Evolutionary conservation across 495 filamentous ascomycete species (phyloP), one percentile per base, ranked within the genome.

Genomic region (Aspergillus coremiiformis): DNA sequence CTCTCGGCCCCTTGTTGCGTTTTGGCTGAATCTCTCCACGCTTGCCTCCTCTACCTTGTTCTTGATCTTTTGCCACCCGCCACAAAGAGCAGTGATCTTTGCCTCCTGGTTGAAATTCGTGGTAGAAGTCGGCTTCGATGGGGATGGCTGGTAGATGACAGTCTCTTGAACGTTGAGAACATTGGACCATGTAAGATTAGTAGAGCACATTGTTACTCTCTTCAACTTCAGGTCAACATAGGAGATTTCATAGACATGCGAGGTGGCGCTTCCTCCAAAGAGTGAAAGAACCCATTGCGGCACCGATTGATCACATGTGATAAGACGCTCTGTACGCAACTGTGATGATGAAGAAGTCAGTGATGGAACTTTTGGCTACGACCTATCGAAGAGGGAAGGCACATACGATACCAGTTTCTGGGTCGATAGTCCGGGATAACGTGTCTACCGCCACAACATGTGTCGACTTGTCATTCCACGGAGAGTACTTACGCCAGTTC

Each of bases 401-500:
- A 78, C 84, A 71, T 68, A 88, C 84, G 50, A 98, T 91, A 58
- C 91, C 89, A 29, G 90, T 95, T 11, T 60, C 64, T 0, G 85
- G 73, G 61, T 98, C 93, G 47, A 97, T 78, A n/a, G 63, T 66
- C 32, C 94, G 84, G 35, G 83, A 85, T 50, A 98, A 66, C 4
- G 92, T 97, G 71, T 98, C 93, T 53, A 97, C 94, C 56, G 87
- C 90, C 49, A 95, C 78, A 42, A 98, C 93, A 67, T 98, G 93
- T 23, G 87, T 87, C 1, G 85, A 87, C 68, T 94, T 90, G 57
- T 96, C 82, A 72, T 98, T 98, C 93, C 93, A 96, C 27, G 91
- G 90, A 67, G 88, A 94, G 75, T 98, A 98, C 70, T 98, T 98
- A 44, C 84, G 84, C 93, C 93, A 98, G 78, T 97, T 98, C 59